phyloP scores from a whole-genome alignment of 2,329 filamentous ascomycete genomes.

The Ampelomyces quisqualis region DNA sequence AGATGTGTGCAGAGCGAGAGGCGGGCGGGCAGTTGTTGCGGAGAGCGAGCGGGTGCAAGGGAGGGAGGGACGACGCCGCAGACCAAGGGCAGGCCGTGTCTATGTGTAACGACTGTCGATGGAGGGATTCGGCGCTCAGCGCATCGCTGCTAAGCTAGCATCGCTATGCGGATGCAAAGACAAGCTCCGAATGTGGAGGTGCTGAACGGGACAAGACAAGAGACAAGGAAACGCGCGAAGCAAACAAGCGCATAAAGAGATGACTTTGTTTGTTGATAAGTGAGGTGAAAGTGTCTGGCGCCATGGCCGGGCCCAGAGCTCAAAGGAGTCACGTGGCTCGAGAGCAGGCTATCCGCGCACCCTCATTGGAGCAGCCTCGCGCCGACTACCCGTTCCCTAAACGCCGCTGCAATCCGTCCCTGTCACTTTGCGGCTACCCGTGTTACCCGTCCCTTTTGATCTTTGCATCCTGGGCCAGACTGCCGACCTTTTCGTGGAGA shows the following conservation, averaged over 20 bases:
- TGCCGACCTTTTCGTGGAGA: neutral
- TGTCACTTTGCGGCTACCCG: neutral
- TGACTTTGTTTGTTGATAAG: neutral
- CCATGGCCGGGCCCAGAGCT: constrained; percentile 1
- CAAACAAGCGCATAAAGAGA: neutral
- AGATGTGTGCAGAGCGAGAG: constrained; percentile 7
- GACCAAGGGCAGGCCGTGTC: constrained; percentile 4
- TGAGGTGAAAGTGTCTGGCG: neutral
- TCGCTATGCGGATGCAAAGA: constrained; percentile 3
- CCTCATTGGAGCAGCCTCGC: constrained; percentile 6
- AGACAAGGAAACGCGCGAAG: neutral
- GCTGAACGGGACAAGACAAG: neutral
- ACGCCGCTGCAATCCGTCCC: constrained; percentile 2
- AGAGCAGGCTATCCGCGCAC: neutral
- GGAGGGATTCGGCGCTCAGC: constrained; percentile 6
- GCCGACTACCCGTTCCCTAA: constrained; percentile 7
- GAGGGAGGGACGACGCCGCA: constrained; percentile 3
- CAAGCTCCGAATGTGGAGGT: neutral
- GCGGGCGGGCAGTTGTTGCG: constrained; percentile 5
- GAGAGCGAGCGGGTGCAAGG: neutral
- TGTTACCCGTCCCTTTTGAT: neutral
- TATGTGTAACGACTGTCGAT: constrained; percentile 6
- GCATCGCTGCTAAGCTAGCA: constrained; percentile 7
- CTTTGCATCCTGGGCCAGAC: neutral
- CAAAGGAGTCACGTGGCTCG: constrained; percentile 5